These are phyloP conservation scores for Sporothrix dimorphospora DNA, from an alignment of 2,329 filamentous ascomycete genomes.

Conservation along the genomic window DNA sequence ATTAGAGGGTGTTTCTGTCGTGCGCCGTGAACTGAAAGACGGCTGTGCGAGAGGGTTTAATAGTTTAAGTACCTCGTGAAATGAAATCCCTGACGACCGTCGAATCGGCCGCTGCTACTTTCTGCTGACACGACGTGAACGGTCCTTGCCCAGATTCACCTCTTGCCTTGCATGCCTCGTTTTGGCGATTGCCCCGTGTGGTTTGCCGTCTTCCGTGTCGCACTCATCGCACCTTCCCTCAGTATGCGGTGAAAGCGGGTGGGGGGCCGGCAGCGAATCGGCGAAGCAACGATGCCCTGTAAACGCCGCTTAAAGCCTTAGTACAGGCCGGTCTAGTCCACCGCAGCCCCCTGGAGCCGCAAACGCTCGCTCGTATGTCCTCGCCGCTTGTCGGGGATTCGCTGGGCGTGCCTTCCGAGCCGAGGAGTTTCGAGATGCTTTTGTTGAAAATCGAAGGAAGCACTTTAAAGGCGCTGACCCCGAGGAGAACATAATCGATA, in stretches of 20 bases:
- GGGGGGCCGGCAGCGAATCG: conserved; percentile 26
- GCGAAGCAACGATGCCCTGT: conserved; percentile 5
- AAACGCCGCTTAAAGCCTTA: neutral
- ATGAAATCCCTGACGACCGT: too few relatives aligned
- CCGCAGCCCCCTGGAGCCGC: neutral
- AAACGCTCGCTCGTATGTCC: conserved; percentile 5
- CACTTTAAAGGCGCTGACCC: too few relatives aligned
- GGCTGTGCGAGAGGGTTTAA: neutral
- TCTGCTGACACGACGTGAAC: conserved; percentile 12
- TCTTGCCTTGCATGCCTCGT: neutral
- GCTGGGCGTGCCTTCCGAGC: conserved; percentile 15
- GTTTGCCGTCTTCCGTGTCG: neutral
- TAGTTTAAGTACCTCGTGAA: neutral
- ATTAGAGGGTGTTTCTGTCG: neutral
- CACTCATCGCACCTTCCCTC: neutral
- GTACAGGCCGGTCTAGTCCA: neutral
- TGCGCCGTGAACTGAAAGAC: neutral
- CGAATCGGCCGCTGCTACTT: neutral
- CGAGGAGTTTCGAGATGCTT: conserved; percentile 21
- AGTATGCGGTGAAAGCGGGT: too few relatives aligned
- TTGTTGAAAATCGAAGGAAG: neutral
- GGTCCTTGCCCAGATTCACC: neutral
- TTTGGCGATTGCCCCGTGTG: neutral
- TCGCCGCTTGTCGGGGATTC: conserved; percentile 10
- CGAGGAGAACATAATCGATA: neutral